These are phyloP conservation scores for Rhodosorus marinus DNA, from an alignment of 23 red algal genomes.

Conservation along the genomic window DNA sequence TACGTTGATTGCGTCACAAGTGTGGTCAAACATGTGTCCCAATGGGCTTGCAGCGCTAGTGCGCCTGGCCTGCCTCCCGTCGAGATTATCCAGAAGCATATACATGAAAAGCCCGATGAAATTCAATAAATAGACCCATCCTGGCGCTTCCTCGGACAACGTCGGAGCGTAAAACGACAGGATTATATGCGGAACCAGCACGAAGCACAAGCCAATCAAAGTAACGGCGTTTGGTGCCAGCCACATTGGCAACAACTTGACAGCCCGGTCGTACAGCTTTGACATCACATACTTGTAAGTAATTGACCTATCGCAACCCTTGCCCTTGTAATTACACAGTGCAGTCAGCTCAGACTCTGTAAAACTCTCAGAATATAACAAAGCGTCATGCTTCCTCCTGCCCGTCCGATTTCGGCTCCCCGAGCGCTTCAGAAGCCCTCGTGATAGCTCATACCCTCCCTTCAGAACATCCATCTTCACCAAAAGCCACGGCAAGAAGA, in stretches of 20 bases:
- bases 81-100: constrained; percentile 86
- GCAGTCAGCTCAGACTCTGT: constrained; percentile 13
- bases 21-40: constrained; percentile 95
- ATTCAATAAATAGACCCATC: constrained; percentile 30
- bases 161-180: constrained; percentile 31
- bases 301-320: constrained; percentile 51
- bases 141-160: constrained; percentile 10
- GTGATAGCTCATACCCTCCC: no score
- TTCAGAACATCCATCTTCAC: no score
- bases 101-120: constrained; percentile 37
- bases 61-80: constrained; percentile 83
- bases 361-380: no score
- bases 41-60: constrained; percentile 70
- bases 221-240: constrained; percentile 79
- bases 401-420: no score
- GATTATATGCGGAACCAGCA: constrained; percentile 11
- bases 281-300: constrained; percentile 43
- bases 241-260: constrained; percentile 54
- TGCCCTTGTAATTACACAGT: constrained; percentile 48
- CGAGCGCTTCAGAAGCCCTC: no score
- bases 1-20: constrained; percentile 88
- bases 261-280: constrained; percentile 22
- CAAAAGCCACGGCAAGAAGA: no score
- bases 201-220: constrained; percentile 37
- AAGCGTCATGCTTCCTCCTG: no score